Evolutionary conservation across 164 flowering plant species (phyloP).

Genomic region (Chimonanthus salicifolius): DNA sequence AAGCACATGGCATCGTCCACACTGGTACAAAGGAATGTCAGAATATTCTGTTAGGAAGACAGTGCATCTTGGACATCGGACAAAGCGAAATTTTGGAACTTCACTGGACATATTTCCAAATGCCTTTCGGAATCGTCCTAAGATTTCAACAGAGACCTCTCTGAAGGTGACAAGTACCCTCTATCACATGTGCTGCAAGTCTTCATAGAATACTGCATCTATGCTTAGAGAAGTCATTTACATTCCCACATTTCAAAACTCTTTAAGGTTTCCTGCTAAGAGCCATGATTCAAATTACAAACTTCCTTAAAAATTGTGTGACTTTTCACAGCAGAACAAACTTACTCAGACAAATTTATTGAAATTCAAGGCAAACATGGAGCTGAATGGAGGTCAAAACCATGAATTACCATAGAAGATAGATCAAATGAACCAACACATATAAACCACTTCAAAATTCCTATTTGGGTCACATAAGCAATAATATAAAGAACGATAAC

Average conservation of each 20-base stretch:
- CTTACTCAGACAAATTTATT: neutral
- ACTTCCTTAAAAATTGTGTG: neutral
- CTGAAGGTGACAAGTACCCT: neutral
- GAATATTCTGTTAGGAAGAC: conserved; percentile 48
- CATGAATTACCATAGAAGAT: too few species aligned
- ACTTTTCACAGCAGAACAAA: neutral
- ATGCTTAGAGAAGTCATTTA: neutral
- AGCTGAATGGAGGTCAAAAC: too few species aligned
- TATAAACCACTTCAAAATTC: too few species aligned
- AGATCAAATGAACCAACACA: too few species aligned
- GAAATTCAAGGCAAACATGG: too few species aligned
- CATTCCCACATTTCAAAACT: neutral
- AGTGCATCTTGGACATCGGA: conserved; percentile 67
- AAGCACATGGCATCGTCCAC: conserved; percentile 64
- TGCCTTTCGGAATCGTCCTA: neutral
- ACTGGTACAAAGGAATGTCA: conserved; percentile 49
- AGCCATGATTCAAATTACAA: neutral
- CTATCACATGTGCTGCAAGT: neutral
- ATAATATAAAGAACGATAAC: too few species aligned
- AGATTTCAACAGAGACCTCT: neutral
- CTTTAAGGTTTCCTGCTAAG: neutral
- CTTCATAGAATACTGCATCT: neutral
- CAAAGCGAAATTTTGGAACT: conserved; percentile 39
- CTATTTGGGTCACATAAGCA: too few species aligned
- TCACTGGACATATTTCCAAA: conserved; percentile 24